phyloP scores from a whole-genome alignment of 176 grass and related monocot species.

The Stipa capillata region DNA sequence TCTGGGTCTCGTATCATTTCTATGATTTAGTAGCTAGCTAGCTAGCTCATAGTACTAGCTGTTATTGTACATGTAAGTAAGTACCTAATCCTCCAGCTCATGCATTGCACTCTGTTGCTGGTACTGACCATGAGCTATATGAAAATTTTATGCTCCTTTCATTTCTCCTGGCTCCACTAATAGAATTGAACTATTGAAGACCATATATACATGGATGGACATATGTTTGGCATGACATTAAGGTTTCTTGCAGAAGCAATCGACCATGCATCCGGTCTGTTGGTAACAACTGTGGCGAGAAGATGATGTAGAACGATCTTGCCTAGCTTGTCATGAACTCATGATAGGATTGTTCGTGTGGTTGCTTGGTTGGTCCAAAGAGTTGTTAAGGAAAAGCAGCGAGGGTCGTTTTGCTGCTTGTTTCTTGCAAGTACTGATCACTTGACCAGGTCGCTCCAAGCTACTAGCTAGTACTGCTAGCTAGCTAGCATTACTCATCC shows the following conservation, averaged over 20 bases:
- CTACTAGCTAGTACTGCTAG: too few species aligned
- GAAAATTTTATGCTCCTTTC: slow-evolving; percentile 46
- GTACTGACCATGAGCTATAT: slow-evolving; percentile 28
- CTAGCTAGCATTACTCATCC: background rate
- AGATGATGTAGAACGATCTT: slow-evolving; percentile 5
- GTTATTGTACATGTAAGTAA: slow-evolving; percentile 48
- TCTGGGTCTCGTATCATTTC: slow-evolving; percentile 27
- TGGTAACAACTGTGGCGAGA: slow-evolving; percentile 21
- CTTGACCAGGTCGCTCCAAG: slow-evolving; percentile 31
- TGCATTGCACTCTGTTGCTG: slow-evolving; percentile 34
- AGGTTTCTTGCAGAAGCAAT: slow-evolving; percentile 4
- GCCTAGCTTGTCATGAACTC: background rate
- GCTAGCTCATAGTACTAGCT: slow-evolving; percentile 17
- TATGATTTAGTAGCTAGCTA: slow-evolving; percentile 21
- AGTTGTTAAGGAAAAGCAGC: slow-evolving; percentile 29
- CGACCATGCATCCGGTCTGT: background rate
- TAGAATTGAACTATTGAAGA: too few species aligned
- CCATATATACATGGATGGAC: background rate
- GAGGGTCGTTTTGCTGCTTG: slow-evolving; percentile 28
- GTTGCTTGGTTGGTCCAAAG: slow-evolving; percentile 33
- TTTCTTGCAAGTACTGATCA: slow-evolving; percentile 24
- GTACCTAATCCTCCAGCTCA: slow-evolving; percentile 27
- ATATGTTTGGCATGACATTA: slow-evolving; percentile 19
- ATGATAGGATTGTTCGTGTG: slow-evolving; percentile 21
- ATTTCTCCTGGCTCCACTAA: slow-evolving; percentile 16